Percentiles rank a stretch among this genome's conserved stretches.
Conservation (phyloP, 139 green algal species). For the Microglena sp. region DNA sequence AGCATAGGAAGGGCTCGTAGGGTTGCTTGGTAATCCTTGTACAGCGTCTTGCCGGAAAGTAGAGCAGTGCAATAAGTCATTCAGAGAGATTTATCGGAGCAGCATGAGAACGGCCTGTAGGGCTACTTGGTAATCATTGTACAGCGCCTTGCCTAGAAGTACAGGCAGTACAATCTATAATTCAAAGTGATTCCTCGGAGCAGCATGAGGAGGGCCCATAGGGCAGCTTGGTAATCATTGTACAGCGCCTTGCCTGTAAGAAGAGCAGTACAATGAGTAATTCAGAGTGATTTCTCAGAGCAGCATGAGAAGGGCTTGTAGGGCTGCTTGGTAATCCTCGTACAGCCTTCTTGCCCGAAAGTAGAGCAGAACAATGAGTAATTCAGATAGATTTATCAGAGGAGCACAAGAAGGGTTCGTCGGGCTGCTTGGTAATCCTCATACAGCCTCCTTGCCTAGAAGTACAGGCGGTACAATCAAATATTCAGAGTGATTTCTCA, state of each 20-base stretch:
- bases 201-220: too few relatives aligned
- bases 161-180: too few relatives aligned
- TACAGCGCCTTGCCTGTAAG: slow-evolving; percentile 24
- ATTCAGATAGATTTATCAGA: not conserved
- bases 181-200: too few relatives aligned
- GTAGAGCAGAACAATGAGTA: not conserved
- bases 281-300: slow-evolving; percentile 47
- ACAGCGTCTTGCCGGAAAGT: not conserved
- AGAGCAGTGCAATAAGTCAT: not conserved
- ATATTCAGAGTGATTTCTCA: not conserved
- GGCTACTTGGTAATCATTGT: too few relatives aligned
- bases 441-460: too few relatives aligned
- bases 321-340: slow-evolving; percentile 40
- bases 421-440: not conserved
- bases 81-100: not conserved
- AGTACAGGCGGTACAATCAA: not conserved
- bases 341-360: slow-evolving; percentile 19
- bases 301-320: slow-evolving; percentile 55
- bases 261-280: too few relatives aligned
- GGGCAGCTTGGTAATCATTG: too few relatives aligned
- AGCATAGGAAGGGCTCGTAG: not conserved
- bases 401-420: not conserved
- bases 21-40: too few relatives aligned
- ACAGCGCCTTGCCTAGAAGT: too few relatives aligned
- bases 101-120: not conserved